Conservation (phyloP, 129 eudicot species). For the Scalesia atractyloides region DNA sequence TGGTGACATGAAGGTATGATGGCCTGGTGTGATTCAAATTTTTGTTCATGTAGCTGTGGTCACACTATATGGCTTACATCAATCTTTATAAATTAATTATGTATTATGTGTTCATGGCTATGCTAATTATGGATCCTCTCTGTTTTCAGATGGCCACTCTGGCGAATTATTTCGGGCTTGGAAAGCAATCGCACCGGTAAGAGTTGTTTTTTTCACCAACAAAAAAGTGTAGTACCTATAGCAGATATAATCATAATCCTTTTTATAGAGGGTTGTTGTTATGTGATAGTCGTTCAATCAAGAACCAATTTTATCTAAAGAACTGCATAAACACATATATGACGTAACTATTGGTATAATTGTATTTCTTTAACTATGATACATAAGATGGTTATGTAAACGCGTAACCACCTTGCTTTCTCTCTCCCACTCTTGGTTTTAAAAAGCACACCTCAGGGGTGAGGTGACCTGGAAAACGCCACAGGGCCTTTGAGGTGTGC, state of each 20-base stretch:
- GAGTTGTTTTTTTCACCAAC: not conserved
- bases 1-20: conserved; percentile 93
- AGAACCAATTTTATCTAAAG: not conserved
- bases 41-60: not conserved
- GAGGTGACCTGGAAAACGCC: too few relatives aligned
- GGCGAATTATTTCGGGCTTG: conserved; percentile 90
- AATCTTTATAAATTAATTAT: not conserved
- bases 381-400: not conserved
- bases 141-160: conserved; percentile 80
- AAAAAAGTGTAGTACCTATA: not conserved
- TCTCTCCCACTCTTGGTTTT: too few relatives aligned
- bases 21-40: not conserved
- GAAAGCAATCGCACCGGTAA: conserved; percentile 91
- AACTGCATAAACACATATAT: not conserved
- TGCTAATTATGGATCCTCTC: conserved; percentile 24
- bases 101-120: not conserved
- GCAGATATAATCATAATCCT: too few relatives aligned
- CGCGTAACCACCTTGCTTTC: not conserved
- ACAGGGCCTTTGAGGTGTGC: too few relatives aligned
- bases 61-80: not conserved
- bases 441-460: too few relatives aligned
- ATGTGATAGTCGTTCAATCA: not conserved
- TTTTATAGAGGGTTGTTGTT: too few relatives aligned
- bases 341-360: not conserved
- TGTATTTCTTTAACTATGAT: not conserved